These are phyloP conservation scores for Williopsis jadinii DNA, from an alignment of 1,139 yeast genomes.

Conservation along the genomic window DNA sequence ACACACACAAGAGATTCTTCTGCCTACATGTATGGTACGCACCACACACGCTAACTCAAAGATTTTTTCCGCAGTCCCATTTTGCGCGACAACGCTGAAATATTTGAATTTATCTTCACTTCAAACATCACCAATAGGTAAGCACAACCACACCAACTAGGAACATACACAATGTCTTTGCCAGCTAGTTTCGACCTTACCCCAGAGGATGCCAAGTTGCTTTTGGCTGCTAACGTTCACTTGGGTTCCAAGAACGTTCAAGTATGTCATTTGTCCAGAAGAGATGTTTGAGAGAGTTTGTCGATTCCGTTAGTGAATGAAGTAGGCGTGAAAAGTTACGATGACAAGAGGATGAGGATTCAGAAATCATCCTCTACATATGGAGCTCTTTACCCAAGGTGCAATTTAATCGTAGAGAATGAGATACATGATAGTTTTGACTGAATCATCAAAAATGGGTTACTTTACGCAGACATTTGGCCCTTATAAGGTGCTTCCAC, in stretches of 20 bases:
- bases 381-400: too few species aligned
- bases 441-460: too few species aligned
- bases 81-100: constrained; percentile 16
- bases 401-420: too few species aligned
- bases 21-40: neutral
- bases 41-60: neutral
- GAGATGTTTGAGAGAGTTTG: too few species aligned
- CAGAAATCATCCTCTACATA: too few species aligned
- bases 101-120: constrained; percentile 15
- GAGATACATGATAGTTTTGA: too few species aligned
- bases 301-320: too few species aligned
- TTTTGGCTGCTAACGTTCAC: constrained; percentile 99
- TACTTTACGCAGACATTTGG: too few species aligned
- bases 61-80: constrained; percentile 13
- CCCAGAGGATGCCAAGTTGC: constrained; percentile 99
- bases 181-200: constrained; percentile 88
- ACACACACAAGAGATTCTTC: neutral
- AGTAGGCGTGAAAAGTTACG: too few species aligned
- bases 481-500: too few species aligned
- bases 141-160: constrained; percentile 6
- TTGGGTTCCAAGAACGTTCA: constrained; percentile 99
- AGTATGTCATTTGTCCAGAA: constrained; percentile 44
- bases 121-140: constrained; percentile 7
- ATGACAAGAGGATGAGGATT: too few species aligned
- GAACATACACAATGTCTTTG: constrained; percentile 53